These are phyloP conservation scores for Aspergillus olivimuriae DNA, from an alignment of 495 filamentous ascomycete species.

Conservation along the genomic window DNA sequence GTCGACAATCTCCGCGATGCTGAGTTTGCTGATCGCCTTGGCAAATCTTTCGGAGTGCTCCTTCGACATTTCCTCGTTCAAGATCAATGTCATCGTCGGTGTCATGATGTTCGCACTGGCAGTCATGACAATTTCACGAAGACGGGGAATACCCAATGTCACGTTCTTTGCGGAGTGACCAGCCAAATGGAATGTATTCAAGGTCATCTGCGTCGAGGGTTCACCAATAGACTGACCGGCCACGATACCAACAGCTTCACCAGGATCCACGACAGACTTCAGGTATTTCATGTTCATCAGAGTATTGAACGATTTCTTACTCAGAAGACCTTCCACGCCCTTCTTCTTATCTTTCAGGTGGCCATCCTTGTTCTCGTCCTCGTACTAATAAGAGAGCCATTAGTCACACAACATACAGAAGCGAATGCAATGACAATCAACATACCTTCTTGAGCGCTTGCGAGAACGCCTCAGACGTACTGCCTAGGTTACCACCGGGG, in stretches of 20 bases:
- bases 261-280: constrained; percentile 87
- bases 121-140: constrained; percentile 98
- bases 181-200: constrained; percentile 99
- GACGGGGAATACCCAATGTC: constrained; percentile 93
- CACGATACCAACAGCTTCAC: constrained; percentile 96
- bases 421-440: not conserved
- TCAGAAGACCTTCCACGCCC: constrained; percentile 43
- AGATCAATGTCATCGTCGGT: constrained; percentile 81
- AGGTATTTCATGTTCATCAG: constrained; percentile 88
- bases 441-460: constrained; percentile 50
- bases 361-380: constrained; percentile 67
- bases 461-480: constrained; percentile 85
- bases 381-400: constrained; percentile 47
- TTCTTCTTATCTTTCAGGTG: constrained; percentile 75
- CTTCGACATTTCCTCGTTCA: constrained; percentile 65
- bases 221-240: constrained; percentile 96
- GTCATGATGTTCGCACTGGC: constrained; percentile 83
- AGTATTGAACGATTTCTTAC: constrained; percentile 72
- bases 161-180: constrained; percentile 98
- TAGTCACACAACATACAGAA: constrained; percentile 9
- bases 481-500: constrained; percentile 70
- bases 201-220: constrained; percentile 98
- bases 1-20: constrained; percentile 79
- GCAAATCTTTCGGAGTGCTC: constrained; percentile 72
- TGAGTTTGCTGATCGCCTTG: constrained; percentile 86